Evolutionary conservation across 2,329 filamentous ascomycete genomes (phyloP), one percentile per base, ranked within the genome.

Genomic region (Metarhizium humberi): DNA sequence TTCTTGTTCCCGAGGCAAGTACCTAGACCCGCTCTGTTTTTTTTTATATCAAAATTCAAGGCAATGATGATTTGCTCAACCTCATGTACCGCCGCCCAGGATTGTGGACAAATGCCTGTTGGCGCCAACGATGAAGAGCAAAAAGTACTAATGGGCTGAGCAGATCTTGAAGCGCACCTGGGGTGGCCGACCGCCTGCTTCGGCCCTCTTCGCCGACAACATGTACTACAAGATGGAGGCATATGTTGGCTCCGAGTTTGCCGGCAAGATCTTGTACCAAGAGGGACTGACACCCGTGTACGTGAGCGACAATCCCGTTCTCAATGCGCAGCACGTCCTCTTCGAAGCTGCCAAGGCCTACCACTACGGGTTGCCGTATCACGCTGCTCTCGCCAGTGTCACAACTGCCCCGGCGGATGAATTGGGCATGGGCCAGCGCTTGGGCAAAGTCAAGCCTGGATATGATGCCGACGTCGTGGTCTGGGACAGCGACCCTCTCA

Each of bases 151-250:
- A 58, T 63, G 32, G 4, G 1, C 10, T 0, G 4, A 13, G 3
- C 32, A 77, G 74, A 78, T 83, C 30, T 71, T 84, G 3, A 81
- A 81, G 62, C 74, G 79, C 51, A 77, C 77, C 0, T 83, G 75
- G 69, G 80, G 80, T 14, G 75, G 73, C 13, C 73, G 74, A 0
- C 67, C 78, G 16, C 80, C 78, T n/a, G 79, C 76, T 3, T 78
- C 75, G 16, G 85, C 80, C n/a, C 71, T 87, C 3, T 88, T 88
- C 61, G 84, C 85, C 10, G 84, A 88, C 63, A 86, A 84, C 64
- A 87, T 87, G 81, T 86, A 80, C 66, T 88, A 87, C 75, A 87
- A 88, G 69, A 75, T 79, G 1, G 86, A 88, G 69, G 73, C 84
- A 0, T 86, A 85, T 60, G 72, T 80, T 4, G 85, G 78, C 0